Conservation (phyloP, 164 flowering plant species). For the Cinnamomum chago region DNA sequence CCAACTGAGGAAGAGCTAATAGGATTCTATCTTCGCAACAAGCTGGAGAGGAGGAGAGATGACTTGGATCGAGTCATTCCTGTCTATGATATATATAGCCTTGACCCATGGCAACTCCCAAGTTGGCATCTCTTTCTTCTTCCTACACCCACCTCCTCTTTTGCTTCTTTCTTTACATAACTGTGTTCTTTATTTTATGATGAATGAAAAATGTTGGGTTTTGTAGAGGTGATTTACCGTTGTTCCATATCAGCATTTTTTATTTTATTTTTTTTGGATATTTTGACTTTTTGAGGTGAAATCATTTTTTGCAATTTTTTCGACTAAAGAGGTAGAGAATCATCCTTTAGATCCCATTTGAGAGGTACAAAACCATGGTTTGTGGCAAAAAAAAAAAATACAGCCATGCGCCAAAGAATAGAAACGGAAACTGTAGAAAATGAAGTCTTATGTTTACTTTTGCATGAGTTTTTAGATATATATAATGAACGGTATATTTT, state of each 20-base stretch:
- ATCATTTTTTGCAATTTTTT: no score
- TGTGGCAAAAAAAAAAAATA: no score
- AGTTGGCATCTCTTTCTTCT: constrained; percentile 15
- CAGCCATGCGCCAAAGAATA: no score
- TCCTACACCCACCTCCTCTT: background rate
- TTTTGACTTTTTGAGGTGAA: no score
- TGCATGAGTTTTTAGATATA: no score
- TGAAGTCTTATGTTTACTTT: no score
- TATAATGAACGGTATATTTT: no score
- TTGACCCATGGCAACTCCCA: constrained; percentile 53
- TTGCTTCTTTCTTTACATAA: background rate
- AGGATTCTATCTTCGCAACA: constrained; percentile 46
- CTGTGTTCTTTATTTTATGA: background rate
- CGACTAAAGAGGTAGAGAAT: no score
- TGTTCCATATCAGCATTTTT: background rate
- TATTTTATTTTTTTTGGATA: no score
- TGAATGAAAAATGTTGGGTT: background rate
- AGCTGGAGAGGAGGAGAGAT: constrained; percentile 34
- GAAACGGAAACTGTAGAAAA: no score
- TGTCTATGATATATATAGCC: constrained; percentile 30
- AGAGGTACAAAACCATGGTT: no score
- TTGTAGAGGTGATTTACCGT: background rate
- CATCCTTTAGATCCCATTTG: no score
- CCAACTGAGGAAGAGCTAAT: constrained; percentile 73
- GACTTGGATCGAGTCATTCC: constrained; percentile 37